Evolutionary conservation across 805 yeast genomes (phyloP).

Genomic region (Teunomyces stri): DNA sequence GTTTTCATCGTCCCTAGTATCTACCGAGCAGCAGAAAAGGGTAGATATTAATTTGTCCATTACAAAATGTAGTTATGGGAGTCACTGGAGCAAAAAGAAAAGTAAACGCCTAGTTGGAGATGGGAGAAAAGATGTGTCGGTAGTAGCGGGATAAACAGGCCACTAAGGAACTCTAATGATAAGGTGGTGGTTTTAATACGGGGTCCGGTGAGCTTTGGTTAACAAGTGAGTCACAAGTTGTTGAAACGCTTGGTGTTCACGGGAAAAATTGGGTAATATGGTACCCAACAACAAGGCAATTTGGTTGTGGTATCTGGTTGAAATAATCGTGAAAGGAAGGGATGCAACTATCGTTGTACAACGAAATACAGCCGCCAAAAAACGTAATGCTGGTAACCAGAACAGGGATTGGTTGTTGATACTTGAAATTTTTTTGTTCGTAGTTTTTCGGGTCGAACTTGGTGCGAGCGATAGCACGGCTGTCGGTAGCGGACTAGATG

Average conservation of each 20-base stretch:
- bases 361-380: neutral
- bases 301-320: neutral
- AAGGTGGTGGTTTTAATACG: neutral
- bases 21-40: conserved; percentile 39
- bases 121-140: neutral
- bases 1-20: conserved; percentile 31
- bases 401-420: conserved; percentile 4
- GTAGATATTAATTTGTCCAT: conserved; percentile 33
- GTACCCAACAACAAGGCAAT: neutral
- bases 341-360: neutral
- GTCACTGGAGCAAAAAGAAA: neutral
- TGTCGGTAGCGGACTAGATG: neutral
- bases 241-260: neutral
- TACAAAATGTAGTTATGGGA: neutral
- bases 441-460: conserved; percentile 1
- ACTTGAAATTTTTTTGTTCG: conserved; percentile 4
- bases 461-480: conserved; percentile 2
- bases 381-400: neutral
- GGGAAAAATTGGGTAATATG: neutral
- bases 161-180: neutral
- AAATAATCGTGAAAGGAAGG: neutral
- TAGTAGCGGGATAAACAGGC: neutral
- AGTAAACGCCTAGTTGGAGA: neutral
- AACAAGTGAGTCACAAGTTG: neutral
- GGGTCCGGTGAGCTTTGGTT: neutral